Percentiles rank a stretch among this genome's conserved stretches.
phyloP scores from a whole-genome alignment of 441 rosid species.

The Theobroma grandiflorum region DNA sequence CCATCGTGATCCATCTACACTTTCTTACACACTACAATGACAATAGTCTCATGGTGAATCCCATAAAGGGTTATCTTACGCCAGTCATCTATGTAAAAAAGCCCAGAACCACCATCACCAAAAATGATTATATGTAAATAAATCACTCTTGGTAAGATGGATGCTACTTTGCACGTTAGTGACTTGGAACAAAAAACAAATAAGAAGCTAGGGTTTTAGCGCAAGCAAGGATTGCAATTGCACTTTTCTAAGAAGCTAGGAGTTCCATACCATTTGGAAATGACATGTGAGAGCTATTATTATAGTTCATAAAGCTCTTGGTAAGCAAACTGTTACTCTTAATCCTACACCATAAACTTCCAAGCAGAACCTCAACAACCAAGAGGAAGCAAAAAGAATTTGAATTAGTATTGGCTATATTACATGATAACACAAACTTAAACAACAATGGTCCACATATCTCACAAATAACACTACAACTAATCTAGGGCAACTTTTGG shows the following conservation, averaged over 20 bases:
- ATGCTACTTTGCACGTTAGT: not conserved
- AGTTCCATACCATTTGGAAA: not conserved
- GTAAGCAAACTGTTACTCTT: not conserved
- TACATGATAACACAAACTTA: not conserved
- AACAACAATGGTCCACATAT: not conserved
- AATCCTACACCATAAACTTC: not conserved
- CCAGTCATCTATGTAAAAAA: not conserved
- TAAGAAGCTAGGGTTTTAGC: not conserved
- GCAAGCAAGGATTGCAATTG: not conserved
- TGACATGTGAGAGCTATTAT: not conserved
- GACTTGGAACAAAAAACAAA: not conserved
- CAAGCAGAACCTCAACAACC: conserved; percentile 3
- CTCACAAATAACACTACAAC: not conserved
- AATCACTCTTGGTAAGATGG: not conserved
- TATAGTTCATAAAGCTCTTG: not conserved
- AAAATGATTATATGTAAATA: not conserved
- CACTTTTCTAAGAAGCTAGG: conserved; percentile 9
- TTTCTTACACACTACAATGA: not conserved
- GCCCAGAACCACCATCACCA: not conserved
- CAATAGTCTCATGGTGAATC: not conserved
- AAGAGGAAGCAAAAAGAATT: not conserved
- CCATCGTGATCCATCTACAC: not conserved
- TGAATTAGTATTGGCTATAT: not conserved
- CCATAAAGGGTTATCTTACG: not conserved
- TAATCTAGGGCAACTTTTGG: not conserved